phyloP scores from a whole-genome alignment of 2,329 filamentous ascomycete genomes.

The Alternaria gaisen region DNA sequence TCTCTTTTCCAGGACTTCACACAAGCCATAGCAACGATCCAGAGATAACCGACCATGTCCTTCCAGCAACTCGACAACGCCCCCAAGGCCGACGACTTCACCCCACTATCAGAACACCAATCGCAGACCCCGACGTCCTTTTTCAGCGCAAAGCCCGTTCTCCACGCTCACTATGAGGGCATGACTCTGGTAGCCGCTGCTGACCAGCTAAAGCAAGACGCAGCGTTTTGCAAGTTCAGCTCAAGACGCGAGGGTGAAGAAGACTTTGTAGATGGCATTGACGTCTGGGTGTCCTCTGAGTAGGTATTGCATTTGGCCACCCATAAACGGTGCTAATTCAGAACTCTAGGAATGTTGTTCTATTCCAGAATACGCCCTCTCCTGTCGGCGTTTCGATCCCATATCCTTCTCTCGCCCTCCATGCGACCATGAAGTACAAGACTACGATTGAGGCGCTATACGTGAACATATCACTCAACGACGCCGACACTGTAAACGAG shows the following conservation, averaged over 20 bases:
- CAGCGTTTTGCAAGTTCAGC: constrained; percentile 56
- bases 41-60: constrained; percentile 38
- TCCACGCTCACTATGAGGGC: constrained; percentile 69
- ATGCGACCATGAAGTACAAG: constrained; percentile 72
- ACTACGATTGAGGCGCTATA: constrained; percentile 45
- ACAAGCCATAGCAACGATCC: neutral
- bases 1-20: neutral
- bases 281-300: constrained; percentile 60
- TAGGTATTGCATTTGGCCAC: constrained; percentile 27
- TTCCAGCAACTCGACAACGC: constrained; percentile 63
- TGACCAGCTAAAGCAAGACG: constrained; percentile 63
- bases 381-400: constrained; percentile 72
- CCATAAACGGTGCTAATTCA: neutral
- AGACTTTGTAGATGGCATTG: constrained; percentile 50
- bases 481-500: constrained; percentile 63
- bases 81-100: constrained; percentile 68
- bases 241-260: constrained; percentile 35
- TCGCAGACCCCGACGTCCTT: constrained; percentile 77
- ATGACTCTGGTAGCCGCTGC: constrained; percentile 67
- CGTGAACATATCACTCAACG: constrained; percentile 56
- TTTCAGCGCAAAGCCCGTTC: constrained; percentile 73
- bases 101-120: constrained; percentile 72
- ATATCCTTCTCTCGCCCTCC: constrained; percentile 78
- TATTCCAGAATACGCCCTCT: constrained; percentile 67
- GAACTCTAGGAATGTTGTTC: constrained; percentile 60